Conservation (phyloP, 73 alveolate species). For the Uronychia binucleata region DNA sequence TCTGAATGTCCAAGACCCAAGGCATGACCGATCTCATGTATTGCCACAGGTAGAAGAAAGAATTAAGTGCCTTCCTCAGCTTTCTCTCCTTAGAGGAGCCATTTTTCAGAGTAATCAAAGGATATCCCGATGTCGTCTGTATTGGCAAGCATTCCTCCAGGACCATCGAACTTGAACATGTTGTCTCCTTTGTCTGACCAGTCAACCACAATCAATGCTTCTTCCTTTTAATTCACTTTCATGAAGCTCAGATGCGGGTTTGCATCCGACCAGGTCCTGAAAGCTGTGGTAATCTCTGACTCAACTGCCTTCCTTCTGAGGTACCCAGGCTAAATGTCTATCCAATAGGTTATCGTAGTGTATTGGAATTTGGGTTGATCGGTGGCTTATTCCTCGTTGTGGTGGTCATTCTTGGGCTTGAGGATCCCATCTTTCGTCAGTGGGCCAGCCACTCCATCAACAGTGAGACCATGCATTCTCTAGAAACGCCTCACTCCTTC, state of each 20-base stretch:
- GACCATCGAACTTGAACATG: not conserved
- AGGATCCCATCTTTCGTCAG: constrained; percentile 13
- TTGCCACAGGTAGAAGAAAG: not conserved
- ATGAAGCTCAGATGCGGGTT: not conserved
- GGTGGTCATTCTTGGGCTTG: not conserved
- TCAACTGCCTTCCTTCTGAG: not conserved
- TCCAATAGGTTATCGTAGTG: not conserved
- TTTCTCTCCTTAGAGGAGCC: not conserved
- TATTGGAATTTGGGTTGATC: not conserved
- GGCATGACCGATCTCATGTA: not conserved
- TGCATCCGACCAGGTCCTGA: not conserved
- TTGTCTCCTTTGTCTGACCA: not conserved
- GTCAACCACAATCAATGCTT: not conserved
- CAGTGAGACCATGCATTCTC: constrained; percentile 14
- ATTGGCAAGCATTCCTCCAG: not conserved
- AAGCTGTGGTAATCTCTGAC: not conserved
- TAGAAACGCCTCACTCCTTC: constrained; percentile 44
- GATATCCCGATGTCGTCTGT: not conserved
- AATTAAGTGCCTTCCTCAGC: not conserved
- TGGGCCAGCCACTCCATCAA: constrained; percentile 40
- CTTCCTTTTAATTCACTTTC: not conserved
- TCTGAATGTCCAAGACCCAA: not conserved
- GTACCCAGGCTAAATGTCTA: not conserved
- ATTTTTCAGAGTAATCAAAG: not conserved
- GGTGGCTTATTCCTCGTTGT: not conserved